These are phyloP conservation scores for Cubamyces sp. DNA, from an alignment of 768 basidiomycete genomes.

Conservation along the genomic window DNA sequence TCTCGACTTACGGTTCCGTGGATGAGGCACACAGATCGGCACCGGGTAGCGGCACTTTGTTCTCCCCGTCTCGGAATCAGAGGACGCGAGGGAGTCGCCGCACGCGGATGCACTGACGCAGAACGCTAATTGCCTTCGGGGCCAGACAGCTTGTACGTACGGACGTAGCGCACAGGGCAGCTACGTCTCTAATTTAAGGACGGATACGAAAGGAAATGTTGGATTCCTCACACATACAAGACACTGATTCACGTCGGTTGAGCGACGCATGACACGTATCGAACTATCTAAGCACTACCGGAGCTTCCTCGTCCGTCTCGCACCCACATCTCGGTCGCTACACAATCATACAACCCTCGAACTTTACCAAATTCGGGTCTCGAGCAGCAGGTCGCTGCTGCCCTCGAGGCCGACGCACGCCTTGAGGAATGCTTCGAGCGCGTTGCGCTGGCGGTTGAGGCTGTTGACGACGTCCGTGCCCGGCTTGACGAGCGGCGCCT, in stretches of 20 bases:
- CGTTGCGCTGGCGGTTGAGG: slow-evolving; percentile 92
- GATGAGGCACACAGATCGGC: too few relatives aligned
- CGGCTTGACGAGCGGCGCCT: slow-evolving; percentile 96
- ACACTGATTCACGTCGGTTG: background rate
- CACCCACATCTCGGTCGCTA: background rate
- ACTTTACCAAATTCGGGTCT: slow-evolving; percentile 85
- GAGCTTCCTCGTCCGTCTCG: background rate
- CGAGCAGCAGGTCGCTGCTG: slow-evolving; percentile 81
- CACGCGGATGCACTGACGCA: too few relatives aligned
- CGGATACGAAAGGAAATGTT: too few relatives aligned
- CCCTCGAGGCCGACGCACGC: slow-evolving; percentile 90
- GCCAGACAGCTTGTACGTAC: too few relatives aligned
- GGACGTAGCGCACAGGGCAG: too few relatives aligned
- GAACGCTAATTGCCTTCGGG: too few relatives aligned
- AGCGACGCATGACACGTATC: background rate
- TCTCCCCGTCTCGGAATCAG: too few relatives aligned
- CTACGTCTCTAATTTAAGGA: too few relatives aligned
- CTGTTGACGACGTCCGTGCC: slow-evolving; percentile 95
- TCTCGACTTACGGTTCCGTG: too few relatives aligned
- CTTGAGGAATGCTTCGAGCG: slow-evolving; percentile 92
- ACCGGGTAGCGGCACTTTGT: too few relatives aligned
- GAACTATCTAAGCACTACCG: background rate
- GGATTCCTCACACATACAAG: too few relatives aligned
- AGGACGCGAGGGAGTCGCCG: too few relatives aligned
- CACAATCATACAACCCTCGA: background rate